Evolutionary conservation across 192 early-diverging fungal species (phyloP), one percentile per base, ranked within the genome.

Genomic region (Martensiomyces pterosporus): DNA sequence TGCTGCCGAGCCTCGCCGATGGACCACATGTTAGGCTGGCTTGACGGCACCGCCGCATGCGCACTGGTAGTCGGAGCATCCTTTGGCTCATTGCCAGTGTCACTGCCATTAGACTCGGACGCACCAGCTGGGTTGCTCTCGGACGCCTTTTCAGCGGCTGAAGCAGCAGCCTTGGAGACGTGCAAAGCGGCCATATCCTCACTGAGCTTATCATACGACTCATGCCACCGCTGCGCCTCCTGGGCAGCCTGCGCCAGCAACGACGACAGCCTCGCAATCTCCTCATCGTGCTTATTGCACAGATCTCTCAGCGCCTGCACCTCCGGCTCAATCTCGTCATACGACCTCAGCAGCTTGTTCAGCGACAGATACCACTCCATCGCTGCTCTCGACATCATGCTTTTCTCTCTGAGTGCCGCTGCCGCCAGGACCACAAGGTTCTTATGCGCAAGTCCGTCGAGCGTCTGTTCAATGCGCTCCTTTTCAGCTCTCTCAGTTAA

Each of bases 171-270:
- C 24, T 24, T 26, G 4, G 34, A n/a, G n/a, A n/a, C n/a, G n/a
- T n/a, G n/a, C n/a, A n/a, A n/a, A n/a, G n/a, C n/a, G n/a, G n/a
- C n/a, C n/a, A n/a, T n/a, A n/a, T 72, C 52, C 0, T 38, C 57
- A 0, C 38, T 43, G 2, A 60, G 25, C 12, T 19, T 35, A 3
- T 52, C 47, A 36, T 51, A 60, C 24, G 54, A 46, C 14, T 64
- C 68, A 4, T 49, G 60, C 60, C 61, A 64, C 24, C 22, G 34
- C 45, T 56, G 56, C n/a, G 68, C 47, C 21, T 60, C 57, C 34
- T 53, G 56, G 27, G 61, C 35, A 0, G 61, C 49, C 61, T 72
- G 61, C 13, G 55, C 34, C 48, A 72, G 34, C 35, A 60, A 19
- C 17, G 47, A n/a, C 39, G 52, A 43, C 43, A 72, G 48, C 18